A percentile compares a stretch with the other conserved stretches of the same genome.
phyloP scores from a whole-genome alignment of 225 moss, liverwort and hornwort species.

The Physcomitrium patens region DNA sequence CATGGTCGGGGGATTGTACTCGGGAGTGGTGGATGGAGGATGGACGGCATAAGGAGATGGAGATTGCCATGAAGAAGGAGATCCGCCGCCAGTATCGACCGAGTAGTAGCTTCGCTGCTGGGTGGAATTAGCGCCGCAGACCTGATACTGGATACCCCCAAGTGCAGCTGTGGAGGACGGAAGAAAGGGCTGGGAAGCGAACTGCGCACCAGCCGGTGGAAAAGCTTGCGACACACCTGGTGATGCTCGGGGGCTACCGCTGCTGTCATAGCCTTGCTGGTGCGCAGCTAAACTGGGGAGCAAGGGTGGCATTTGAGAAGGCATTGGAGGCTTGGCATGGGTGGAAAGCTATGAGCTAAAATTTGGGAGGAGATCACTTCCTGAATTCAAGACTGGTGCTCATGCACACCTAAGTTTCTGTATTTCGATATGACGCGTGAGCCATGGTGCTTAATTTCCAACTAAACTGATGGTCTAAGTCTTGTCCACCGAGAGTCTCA shows the following conservation, averaged over 20 bases:
- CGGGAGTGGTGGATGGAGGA: background rate
- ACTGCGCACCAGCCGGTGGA: background rate
- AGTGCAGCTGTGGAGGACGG: background rate
- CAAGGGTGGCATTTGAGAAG: slow-evolving; percentile 32
- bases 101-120: background rate
- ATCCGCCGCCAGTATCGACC: background rate
- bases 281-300: slow-evolving; percentile 15
- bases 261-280: slow-evolving; percentile 10
- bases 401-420: too few species aligned
- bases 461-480: too few species aligned
- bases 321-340: slow-evolving; percentile 24
- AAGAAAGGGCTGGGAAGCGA: background rate
- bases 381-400: too few species aligned
- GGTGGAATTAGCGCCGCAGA: background rate
- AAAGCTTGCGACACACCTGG: background rate
- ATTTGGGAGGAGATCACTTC: background rate
- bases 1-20: slow-evolving; percentile 4
- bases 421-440: too few species aligned
- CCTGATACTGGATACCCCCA: background rate
- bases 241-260: slow-evolving; percentile 18
- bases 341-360: background rate
- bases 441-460: too few species aligned
- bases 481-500: too few species aligned
- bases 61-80: background rate
- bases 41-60: background rate